Percentiles rank a stretch among this genome's conserved stretches.
phyloP scores from a whole-genome alignment of 805 yeast genomes.

The Wickerhamiella domercqiae region DNA sequence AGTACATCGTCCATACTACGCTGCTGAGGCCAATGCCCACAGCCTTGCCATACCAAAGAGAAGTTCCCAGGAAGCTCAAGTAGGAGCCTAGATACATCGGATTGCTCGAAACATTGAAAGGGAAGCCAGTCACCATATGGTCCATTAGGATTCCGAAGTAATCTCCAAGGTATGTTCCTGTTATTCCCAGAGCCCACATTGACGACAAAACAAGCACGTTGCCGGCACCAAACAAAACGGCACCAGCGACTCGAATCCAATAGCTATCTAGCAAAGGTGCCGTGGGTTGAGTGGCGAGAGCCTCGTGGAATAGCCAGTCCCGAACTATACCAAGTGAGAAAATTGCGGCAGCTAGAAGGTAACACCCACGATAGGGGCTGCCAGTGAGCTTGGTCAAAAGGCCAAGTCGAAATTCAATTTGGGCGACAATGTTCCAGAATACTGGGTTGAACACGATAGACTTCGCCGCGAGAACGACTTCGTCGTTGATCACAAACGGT shows the following conservation, averaged over 20 bases:
- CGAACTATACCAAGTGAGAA: constrained; percentile 74
- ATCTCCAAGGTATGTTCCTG: constrained; percentile 95
- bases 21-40: constrained; percentile 65
- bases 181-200: constrained; percentile 85
- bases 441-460: constrained; percentile 76
- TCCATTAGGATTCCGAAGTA: constrained; percentile 93
- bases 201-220: constrained; percentile 68
- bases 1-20: constrained; percentile 68
- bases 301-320: constrained; percentile 55
- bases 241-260: constrained; percentile 36
- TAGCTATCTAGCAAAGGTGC: constrained; percentile 34
- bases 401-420: constrained; percentile 67
- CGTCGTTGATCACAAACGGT: constrained; percentile 9
- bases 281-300: constrained; percentile 57
- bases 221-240: constrained; percentile 45
- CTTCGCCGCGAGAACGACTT: constrained; percentile 12
- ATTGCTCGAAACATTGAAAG: constrained; percentile 77
- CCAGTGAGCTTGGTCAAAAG: constrained; percentile 60
- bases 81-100: constrained; percentile 97
- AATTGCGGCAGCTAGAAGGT: constrained; percentile 64
- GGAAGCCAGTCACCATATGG: constrained; percentile 79
- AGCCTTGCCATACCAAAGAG: constrained; percentile 77
- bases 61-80: constrained; percentile 78
- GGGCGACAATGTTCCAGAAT: constrained; percentile 89
- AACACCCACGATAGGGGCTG: constrained; percentile 60